A percentile compares a stretch with the other conserved stretches of the same genome.
Evolutionary conservation across 73 alveolate species (phyloP).

Genomic region (Tetrahymena elliotti): DNA sequence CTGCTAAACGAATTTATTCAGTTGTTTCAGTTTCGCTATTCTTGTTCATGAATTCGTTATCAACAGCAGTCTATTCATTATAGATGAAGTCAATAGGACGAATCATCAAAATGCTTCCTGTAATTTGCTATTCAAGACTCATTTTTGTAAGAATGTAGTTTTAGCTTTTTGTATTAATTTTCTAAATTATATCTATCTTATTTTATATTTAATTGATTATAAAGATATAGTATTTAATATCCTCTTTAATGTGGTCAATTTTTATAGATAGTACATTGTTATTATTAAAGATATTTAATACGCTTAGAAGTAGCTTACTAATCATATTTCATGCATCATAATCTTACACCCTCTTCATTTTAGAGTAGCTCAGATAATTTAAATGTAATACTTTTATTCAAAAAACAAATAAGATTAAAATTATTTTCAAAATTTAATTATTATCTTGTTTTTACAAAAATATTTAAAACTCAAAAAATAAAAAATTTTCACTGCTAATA

Average conservation of each 20-base stretch:
- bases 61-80: slow-evolving; percentile 63
- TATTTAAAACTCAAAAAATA: no score
- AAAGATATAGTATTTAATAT: no score
- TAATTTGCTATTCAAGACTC: not conserved
- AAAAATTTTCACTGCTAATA: no score
- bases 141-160: not conserved
- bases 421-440: no score
- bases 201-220: not conserved
- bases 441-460: no score
- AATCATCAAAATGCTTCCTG: slow-evolving; percentile 60
- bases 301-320: not conserved
- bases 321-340: not conserved
- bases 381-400: not conserved
- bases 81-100: slow-evolving; percentile 68
- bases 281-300: not conserved
- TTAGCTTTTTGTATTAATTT: not conserved
- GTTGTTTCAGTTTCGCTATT: slow-evolving; percentile 19
- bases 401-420: no score
- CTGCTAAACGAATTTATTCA: slow-evolving; percentile 6
- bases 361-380: not conserved
- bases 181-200: not conserved
- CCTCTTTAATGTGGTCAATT: not conserved
- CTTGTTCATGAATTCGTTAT: slow-evolving; percentile 64
- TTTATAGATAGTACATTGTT: not conserved
- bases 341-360: not conserved